Evolutionary conservation across 306 rosid genomes (phyloP).

Genomic region (Glycine tomentella): DNA sequence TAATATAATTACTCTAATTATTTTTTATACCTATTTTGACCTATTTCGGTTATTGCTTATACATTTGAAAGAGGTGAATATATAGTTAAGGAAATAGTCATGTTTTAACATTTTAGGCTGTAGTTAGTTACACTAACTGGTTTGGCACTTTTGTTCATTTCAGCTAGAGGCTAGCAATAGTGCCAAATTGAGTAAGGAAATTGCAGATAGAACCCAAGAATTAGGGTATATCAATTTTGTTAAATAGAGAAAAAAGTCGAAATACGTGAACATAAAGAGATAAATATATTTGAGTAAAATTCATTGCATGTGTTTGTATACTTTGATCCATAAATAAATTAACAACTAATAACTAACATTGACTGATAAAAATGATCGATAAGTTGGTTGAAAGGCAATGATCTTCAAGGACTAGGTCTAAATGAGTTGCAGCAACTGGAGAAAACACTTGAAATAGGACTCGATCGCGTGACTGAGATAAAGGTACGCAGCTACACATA

Average conservation of each 20-base stretch:
- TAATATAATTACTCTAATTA: background rate
- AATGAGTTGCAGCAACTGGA: constrained; percentile 48
- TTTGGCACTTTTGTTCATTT: constrained; percentile 25
- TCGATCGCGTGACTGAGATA: constrained; percentile 30
- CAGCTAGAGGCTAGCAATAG: constrained; percentile 40
- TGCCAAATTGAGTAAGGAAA: constrained; percentile 43
- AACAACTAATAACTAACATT: no score
- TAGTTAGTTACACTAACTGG: background rate
- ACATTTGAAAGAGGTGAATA: no score
- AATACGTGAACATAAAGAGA: background rate
- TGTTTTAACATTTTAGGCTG: no score
- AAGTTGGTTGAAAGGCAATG: constrained; percentile 50
- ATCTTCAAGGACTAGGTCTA: constrained; percentile 45
- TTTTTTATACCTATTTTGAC: background rate
- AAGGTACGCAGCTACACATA: no score
- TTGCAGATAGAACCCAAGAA: constrained; percentile 41
- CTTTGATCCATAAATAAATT: background rate
- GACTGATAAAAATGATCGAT: background rate
- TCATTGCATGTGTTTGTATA: background rate
- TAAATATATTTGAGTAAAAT: background rate
- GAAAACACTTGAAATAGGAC: constrained; percentile 47
- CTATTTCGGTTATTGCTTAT: background rate
- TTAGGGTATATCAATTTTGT: constrained; percentile 43
- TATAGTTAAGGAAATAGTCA: no score
- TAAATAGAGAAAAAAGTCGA: background rate